Evolutionary conservation across 208 protist species (phyloP).

Genomic region (Vickermania ingenoplastis): DNA sequence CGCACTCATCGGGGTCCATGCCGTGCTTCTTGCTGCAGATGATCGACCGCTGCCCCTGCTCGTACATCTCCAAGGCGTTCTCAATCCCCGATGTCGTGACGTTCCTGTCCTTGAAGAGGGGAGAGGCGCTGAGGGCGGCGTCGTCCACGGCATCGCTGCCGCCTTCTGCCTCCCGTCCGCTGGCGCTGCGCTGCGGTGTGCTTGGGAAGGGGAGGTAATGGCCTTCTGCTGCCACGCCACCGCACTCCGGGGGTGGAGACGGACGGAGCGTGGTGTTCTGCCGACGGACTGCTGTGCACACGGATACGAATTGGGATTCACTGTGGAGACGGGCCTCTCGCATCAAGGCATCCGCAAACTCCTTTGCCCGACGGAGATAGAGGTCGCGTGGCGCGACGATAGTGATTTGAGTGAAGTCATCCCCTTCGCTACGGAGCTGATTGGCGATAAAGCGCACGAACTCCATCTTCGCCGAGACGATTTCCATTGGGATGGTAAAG

Average conservation of each 20-base stretch:
- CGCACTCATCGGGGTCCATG: conserved; percentile 1
- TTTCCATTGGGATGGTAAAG: conserved; percentile 90
- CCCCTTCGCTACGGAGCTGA: conserved; percentile 52
- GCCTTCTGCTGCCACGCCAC: not conserved
- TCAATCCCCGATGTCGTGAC: conserved; percentile 36
- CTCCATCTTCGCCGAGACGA: conserved; percentile 76
- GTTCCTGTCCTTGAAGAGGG: conserved; percentile 17
- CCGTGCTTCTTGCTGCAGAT: conserved; percentile 1
- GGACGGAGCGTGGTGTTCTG: conserved; percentile 10
- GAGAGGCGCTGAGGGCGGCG: not conserved
- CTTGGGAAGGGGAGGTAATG: not conserved
- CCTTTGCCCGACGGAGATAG: conserved; percentile 57
- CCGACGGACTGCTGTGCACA: conserved; percentile 72
- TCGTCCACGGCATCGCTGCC: not conserved
- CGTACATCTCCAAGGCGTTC: conserved; percentile 44
- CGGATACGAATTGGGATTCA: conserved; percentile 56
- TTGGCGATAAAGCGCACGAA: conserved; percentile 75
- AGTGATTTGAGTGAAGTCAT: conserved; percentile 57
- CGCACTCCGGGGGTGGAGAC: not conserved
- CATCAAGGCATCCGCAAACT: conserved; percentile 83
- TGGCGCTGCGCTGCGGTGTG: not conserved
- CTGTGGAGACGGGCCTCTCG: conserved; percentile 54
- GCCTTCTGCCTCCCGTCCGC: not conserved
- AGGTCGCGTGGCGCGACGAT: conserved; percentile 57
- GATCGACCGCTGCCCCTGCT: conserved; percentile 29